Evolutionary conservation across 2,329 filamentous ascomycete genomes (phyloP).

Genomic region (Periconia digitata): DNA sequence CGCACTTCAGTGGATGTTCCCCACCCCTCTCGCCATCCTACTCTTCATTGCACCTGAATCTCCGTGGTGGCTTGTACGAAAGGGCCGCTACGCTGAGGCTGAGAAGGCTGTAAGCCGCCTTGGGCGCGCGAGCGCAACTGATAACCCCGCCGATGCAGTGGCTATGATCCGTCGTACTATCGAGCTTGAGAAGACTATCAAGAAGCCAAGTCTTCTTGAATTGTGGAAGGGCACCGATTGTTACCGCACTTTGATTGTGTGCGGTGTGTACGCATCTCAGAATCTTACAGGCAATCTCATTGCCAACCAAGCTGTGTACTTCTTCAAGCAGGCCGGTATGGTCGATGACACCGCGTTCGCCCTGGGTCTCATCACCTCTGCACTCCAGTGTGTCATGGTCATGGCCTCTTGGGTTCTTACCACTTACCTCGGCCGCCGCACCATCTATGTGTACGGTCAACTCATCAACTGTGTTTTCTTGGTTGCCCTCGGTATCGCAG

Average conservation of each 20-base stretch:
- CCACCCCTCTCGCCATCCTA: conserved; percentile 45
- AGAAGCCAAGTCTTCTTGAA: conserved; percentile 52
- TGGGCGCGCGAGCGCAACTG: conserved; percentile 45
- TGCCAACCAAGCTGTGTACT: conserved; percentile 63
- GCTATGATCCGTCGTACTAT: conserved; percentile 61
- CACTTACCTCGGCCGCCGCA: conserved; percentile 62
- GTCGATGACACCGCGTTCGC: conserved; percentile 58
- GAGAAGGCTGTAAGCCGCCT: conserved; percentile 54
- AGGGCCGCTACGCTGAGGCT: conserved; percentile 43
- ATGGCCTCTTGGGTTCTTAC: conserved; percentile 68
- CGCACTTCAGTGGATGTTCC: conserved; percentile 47
- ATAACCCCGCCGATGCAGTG: conserved; percentile 48
- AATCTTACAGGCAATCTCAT: conserved; percentile 64
- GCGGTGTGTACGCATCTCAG: conserved; percentile 59
- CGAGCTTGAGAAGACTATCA: conserved; percentile 53
- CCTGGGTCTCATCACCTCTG: conserved; percentile 65
- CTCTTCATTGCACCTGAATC: conserved; percentile 48
- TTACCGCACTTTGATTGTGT: conserved; percentile 57
- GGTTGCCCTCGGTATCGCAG: conserved; percentile 61
- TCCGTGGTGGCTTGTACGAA: conserved; percentile 45
- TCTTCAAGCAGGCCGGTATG: conserved; percentile 65
- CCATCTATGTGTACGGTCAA: conserved; percentile 64
- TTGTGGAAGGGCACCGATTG: conserved; percentile 58
- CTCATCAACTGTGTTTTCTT: conserved; percentile 56
- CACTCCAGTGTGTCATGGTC: conserved; percentile 62